A percentile compares a stretch with the other conserved stretches of the same genome.
Conservation (phyloP, 2,329 filamentous ascomycete species). For the Penicillium sp. region DNA sequence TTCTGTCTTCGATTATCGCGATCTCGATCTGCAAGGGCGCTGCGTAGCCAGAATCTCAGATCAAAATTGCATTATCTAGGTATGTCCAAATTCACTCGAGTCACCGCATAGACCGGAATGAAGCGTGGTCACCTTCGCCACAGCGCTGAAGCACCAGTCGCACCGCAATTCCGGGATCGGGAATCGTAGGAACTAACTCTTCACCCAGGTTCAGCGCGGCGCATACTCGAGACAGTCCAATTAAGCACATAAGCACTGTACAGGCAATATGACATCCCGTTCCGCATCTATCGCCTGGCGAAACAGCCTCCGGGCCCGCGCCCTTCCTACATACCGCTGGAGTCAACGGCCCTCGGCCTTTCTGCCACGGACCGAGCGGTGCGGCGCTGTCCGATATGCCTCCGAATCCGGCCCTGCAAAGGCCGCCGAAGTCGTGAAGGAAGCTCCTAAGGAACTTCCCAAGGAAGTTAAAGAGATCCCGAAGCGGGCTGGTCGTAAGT, state of each 20-base stretch:
- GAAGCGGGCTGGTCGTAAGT: constrained; percentile 28
- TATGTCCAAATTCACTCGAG: constrained; percentile 8
- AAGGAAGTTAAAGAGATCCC: constrained; percentile 27
- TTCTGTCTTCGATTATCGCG: constrained; percentile 14
- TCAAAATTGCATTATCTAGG: constrained; percentile 10
- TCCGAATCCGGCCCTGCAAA: constrained; percentile 19
- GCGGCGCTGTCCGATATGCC: constrained; percentile 20
- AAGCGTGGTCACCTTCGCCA: background rate
- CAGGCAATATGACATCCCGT: constrained; percentile 22
- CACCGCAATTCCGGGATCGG: background rate
- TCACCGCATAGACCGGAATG: background rate
- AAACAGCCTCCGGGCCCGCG: constrained; percentile 26
- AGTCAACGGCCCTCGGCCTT: constrained; percentile 24
- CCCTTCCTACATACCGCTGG: constrained; percentile 22
- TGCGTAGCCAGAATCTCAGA: constrained; percentile 18
- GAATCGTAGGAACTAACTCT: constrained; percentile 10
- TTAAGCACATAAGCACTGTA: constrained; percentile 6
- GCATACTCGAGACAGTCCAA: constrained; percentile 15
- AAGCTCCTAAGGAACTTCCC: constrained; percentile 21
- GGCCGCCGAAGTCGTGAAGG: constrained; percentile 15
- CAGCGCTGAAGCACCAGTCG: background rate
- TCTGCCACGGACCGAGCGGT: constrained; percentile 12
- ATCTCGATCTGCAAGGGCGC: constrained; percentile 19
- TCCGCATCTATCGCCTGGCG: constrained; percentile 27
- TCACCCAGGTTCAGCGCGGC: constrained; percentile 17